phyloP scores from a whole-genome alignment of 495 filamentous ascomycete genomes.

The Xylaria nigripes region DNA sequence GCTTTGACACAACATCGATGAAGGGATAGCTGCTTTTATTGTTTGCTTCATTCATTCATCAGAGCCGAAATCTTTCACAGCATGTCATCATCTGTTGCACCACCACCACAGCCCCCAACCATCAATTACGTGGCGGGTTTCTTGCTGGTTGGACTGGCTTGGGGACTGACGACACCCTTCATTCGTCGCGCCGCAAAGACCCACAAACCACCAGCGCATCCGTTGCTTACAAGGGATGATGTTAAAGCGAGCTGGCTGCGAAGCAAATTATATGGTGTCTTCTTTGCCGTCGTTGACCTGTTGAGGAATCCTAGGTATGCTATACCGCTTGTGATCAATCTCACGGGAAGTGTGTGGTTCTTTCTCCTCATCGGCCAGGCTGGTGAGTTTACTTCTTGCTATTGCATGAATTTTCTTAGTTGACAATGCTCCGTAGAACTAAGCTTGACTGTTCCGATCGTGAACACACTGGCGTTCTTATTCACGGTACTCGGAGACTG shows the following conservation, averaged over 20 bases:
- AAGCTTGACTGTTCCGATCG: constrained; percentile 88
- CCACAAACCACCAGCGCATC: constrained; percentile 47
- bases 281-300: constrained; percentile 71
- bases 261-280: constrained; percentile 45
- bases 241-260: constrained; percentile 44
- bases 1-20: no score
- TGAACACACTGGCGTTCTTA: constrained; percentile 87
- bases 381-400: constrained; percentile 45
- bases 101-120: constrained; percentile 43
- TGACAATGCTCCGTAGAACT: constrained; percentile 51
- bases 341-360: constrained; percentile 96
- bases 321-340: constrained; percentile 74
- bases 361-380: constrained; percentile 90
- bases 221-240: constrained; percentile 32
- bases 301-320: constrained; percentile 75
- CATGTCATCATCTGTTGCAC: constrained; percentile 19
- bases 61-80: background rate
- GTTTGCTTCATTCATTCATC: background rate
- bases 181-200: constrained; percentile 58
- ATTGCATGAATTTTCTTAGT: background rate
- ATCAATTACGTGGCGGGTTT: constrained; percentile 81
- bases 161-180: constrained; percentile 69
- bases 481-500: constrained; percentile 94
- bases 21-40: background rate
- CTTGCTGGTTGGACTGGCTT: constrained; percentile 83